phyloP scores from a whole-genome alignment of 768 basidiomycete genomes.

The Tulasnella calospora region DNA sequence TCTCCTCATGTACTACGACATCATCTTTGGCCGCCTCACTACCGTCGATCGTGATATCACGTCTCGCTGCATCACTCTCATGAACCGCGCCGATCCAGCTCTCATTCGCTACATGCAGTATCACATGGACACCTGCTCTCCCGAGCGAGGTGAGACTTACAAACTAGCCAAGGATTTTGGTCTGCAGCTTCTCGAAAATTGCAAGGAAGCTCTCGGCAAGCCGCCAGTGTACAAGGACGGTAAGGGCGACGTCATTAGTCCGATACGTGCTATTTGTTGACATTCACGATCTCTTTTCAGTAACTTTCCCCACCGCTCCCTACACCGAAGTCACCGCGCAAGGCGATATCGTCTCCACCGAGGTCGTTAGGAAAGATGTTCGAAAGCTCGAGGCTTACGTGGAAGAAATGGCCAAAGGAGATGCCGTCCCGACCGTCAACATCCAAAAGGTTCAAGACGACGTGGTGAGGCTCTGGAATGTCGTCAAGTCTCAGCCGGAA shows the following conservation, averaged over 20 bases:
- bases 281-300: conserved; percentile 38
- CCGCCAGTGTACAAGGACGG: conserved; percentile 94
- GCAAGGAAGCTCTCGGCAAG: conserved; percentile 70
- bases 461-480: conserved; percentile 89
- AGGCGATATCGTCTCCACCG: conserved; percentile 91
- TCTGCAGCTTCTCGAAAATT: conserved; percentile 92
- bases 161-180: conserved; percentile 93
- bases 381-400: conserved; percentile 97
- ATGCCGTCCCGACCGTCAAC: conserved; percentile 80
- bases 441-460: conserved; percentile 98
- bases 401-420: conserved; percentile 95
- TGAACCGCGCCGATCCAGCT: conserved; percentile 93
- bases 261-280: conserved; percentile 13
- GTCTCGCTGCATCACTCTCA: conserved; percentile 63
- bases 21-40: conserved; percentile 89
- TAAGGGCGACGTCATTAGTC: conserved; percentile 39
- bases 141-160: conserved; percentile 83
- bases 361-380: conserved; percentile 92
- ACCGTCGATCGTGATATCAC: conserved; percentile 97
- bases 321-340: conserved; percentile 87
- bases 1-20: conserved; percentile 94
- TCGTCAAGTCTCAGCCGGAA: conserved; percentile 94
- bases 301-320: conserved; percentile 98
- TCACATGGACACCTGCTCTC: conserved; percentile 77
- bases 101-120: conserved; percentile 95